Evolutionary conservation across 495 filamentous ascomycete genomes (phyloP).

Genomic region (Penicillium diatomitis): DNA sequence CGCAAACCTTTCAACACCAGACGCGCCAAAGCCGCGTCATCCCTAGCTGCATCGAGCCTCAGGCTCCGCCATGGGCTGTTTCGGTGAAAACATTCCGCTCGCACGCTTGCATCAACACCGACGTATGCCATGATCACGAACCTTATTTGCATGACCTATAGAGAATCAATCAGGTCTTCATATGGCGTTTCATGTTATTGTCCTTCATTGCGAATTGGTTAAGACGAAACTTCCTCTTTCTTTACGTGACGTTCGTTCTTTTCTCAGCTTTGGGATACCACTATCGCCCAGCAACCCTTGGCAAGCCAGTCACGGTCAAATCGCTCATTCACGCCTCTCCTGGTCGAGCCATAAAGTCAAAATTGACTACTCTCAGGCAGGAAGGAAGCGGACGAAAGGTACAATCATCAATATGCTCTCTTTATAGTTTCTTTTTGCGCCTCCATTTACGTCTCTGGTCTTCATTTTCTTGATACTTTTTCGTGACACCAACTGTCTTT

Average conservation of each 20-base stretch:
- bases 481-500: not conserved
- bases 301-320: too few species aligned
- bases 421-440: too few species aligned
- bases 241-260: too few species aligned
- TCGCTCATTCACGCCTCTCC: too few species aligned
- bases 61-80: slow-evolving; percentile 10
- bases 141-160: slow-evolving; percentile 40
- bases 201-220: too few species aligned
- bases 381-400: too few species aligned
- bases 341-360: too few species aligned
- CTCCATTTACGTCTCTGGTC: not conserved
- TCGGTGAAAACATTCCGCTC: slow-evolving; percentile 7
- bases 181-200: slow-evolving; percentile 35
- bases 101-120: slow-evolving; percentile 22
- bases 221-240: too few species aligned
- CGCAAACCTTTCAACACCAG: not conserved
- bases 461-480: not conserved
- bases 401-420: too few species aligned
- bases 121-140: slow-evolving; percentile 42
- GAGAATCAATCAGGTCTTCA: slow-evolving; percentile 31
- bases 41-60: slow-evolving; percentile 2
- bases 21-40: slow-evolving; percentile 4
- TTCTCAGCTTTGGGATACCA: too few species aligned
- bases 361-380: too few species aligned
- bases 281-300: too few species aligned